These are phyloP conservation scores for Larix kaempferi DNA, from an alignment of 75 land plant species.

Conservation along the genomic window DNA sequence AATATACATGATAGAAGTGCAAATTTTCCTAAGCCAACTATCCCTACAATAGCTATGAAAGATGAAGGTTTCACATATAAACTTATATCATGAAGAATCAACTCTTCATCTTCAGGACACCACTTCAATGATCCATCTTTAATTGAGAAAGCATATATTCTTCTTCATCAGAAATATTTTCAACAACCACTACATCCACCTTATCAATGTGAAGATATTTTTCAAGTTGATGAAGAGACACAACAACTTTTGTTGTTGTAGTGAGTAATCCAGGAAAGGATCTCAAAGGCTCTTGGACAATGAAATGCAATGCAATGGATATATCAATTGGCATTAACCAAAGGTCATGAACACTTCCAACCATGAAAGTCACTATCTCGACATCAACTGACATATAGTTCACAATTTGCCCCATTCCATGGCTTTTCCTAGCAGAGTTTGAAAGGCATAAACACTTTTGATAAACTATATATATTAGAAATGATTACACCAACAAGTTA, in stretches of 20 bases:
- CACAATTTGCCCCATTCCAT: conserved; percentile 39
- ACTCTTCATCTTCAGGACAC: conserved; percentile 16
- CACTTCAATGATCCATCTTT: conserved; percentile 27
- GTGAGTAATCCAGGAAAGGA: no score
- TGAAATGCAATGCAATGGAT: conserved; percentile 23
- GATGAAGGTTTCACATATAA: conserved; percentile 19
- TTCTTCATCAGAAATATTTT: conserved; percentile 9
- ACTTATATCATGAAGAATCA: conserved; percentile 24
- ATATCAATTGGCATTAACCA: conserved; percentile 46
- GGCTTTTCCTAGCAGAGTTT: conserved; percentile 24
- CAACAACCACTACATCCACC: conserved; percentile 20
- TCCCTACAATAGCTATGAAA: conserved; percentile 43
- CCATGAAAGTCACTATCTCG: conserved; percentile 28
- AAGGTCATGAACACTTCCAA: conserved; percentile 31
- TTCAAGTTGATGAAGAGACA: conserved; percentile 35
- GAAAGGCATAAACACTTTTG: conserved; percentile 39
- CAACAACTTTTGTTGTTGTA: conserved; percentile 26
- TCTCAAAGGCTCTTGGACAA: no score
- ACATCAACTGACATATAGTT: conserved; percentile 48
- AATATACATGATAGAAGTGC: no score
- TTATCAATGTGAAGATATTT: conserved; percentile 28
- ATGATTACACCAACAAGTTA: conserved; percentile 25
- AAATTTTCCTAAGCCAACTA: conserved; percentile 40
- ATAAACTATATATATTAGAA: conserved; percentile 26
- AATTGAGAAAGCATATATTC: conserved; percentile 19